Percentiles rank a stretch among this genome's conserved stretches.
phyloP scores from a whole-genome alignment of 1,139 yeast genomes.

The Hanseniaspora uvarum region DNA sequence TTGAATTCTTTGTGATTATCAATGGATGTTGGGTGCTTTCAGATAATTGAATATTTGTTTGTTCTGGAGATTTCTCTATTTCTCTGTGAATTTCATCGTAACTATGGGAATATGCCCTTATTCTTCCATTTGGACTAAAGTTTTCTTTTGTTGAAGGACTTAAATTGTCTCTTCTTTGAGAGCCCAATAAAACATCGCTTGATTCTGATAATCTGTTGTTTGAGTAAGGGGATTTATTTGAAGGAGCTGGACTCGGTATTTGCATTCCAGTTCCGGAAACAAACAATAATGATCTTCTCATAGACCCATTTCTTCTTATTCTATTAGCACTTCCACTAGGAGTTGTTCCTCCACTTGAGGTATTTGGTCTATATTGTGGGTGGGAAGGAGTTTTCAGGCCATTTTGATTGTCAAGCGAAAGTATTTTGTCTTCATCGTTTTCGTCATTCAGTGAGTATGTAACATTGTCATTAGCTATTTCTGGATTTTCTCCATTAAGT shows the following conservation, averaged over 20 bases:
- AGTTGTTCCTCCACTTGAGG: neutral
- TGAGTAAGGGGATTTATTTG: neutral
- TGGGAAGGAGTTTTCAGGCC: neutral
- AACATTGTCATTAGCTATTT: neutral
- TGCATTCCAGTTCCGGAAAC: conserved; percentile 17
- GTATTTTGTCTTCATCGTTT: neutral
- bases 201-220: conserved; percentile 2
- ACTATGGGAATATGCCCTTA: conserved; percentile 8
- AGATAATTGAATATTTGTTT: neutral
- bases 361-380: conserved; percentile 5
- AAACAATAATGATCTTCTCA: conserved; percentile 17
- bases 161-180: neutral
- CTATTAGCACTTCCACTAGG: neutral
- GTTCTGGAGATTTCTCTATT: neutral
- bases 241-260: conserved; percentile 7
- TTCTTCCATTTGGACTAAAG: neutral
- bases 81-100: neutral
- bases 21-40: conserved; percentile 8
- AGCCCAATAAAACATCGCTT: neutral
- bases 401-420: neutral
- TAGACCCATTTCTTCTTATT: conserved; percentile 17
- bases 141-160: neutral
- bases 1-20: conserved; percentile 3
- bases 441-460: neutral
- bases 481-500: neutral